phyloP scores from a whole-genome alignment of 23 red algal species.

The Gracilariopsis chorda region DNA sequence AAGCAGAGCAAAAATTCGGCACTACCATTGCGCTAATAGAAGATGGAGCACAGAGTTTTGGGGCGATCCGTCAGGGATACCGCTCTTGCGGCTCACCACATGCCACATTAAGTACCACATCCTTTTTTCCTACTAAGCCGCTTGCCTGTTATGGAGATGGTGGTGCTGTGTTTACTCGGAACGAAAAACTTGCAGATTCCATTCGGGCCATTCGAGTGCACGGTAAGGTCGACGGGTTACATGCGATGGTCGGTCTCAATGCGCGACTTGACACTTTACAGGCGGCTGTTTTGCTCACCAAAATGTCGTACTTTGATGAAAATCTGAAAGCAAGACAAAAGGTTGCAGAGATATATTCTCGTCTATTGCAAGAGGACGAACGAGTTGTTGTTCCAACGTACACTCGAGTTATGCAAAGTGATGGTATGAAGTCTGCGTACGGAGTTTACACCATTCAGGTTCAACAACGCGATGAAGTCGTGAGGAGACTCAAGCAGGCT shows the following conservation, averaged over 20 bases:
- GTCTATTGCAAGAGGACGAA: conserved; percentile 31
- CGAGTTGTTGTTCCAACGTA: conserved; percentile 34
- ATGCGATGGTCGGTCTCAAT: conserved; percentile 62
- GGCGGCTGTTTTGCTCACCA: conserved; percentile 65
- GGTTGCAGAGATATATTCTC: conserved; percentile 22
- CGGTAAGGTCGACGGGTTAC: conserved; percentile 40
- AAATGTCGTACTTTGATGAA: conserved; percentile 32
- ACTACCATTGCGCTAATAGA: conserved; percentile 77
- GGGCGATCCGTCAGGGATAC: conserved; percentile 27
- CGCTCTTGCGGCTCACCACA: conserved; percentile 35
- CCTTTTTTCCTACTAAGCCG: conserved; percentile 83
- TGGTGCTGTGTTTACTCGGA: conserved; percentile 73
- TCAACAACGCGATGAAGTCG: conserved; percentile 42
- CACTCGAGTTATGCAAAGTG: conserved; percentile 15
- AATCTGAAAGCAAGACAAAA: conserved; percentile 23
- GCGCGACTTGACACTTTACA: conserved; percentile 67
- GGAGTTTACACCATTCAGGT: conserved; percentile 75
- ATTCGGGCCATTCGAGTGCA: conserved; percentile 55
- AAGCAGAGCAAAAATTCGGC: conserved; percentile 18
- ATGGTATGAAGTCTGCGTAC: conserved; percentile 32
- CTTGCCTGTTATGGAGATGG: conserved; percentile 78
- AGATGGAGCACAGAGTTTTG: conserved; percentile 81
- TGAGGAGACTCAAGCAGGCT: conserved; percentile 18
- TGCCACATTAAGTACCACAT: conserved; percentile 46
- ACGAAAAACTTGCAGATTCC: conserved; percentile 34